Base-by-base conservation (phyloP, 2,329 filamentous ascomycete species). In the Fusarium anguioides region DNA sequence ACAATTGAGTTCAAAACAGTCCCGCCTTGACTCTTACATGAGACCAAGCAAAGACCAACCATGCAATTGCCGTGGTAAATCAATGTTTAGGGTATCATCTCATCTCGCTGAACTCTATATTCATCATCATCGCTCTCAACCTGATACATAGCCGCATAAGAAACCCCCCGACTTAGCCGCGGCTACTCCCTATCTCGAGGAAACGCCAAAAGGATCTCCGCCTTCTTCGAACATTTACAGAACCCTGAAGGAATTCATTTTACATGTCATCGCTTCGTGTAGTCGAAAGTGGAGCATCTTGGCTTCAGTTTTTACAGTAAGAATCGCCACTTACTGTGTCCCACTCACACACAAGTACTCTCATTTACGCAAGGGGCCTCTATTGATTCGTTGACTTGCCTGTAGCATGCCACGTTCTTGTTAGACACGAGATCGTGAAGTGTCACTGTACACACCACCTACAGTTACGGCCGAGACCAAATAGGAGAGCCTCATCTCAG, bases 251-350 rank as follows among this genome's bases (percentile, higher is more conserved):
- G 46, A 27, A 27, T 62, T 35, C n/a, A 45, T 40, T 49, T 18
- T 52, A 31, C 53, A 65, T 39, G 46, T 41, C 35, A 37, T 64
- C 58, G 41, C n/a, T 29, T 55, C 41, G 20, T 66, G 65, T 39
- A 57, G 61, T 69, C 31, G 35, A 55, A 29, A 64, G 66, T 69
- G 66, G 66, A 66, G 40, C 46, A 52, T 37, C 36, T 51, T 51
- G 48, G 21, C 37, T 49, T 60, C 36, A 35, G 27, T 36, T 67
- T 64, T 44, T 50, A 33, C 36, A 37, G 35, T 29, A 20, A 17
- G 26, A 29, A 61, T 65, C 46, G 47, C 65, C 65, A 69, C 64
- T 50, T 20, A 33, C 57, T 29, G 29, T 39, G 54, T 66, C 39
- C 52, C 58, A 67, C 59, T 44, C 47, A 50, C 47, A 42, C 40